Conservation (phyloP, 1,284 basidiomycete species). For the Cutaneotrichosporon sp. region DNA sequence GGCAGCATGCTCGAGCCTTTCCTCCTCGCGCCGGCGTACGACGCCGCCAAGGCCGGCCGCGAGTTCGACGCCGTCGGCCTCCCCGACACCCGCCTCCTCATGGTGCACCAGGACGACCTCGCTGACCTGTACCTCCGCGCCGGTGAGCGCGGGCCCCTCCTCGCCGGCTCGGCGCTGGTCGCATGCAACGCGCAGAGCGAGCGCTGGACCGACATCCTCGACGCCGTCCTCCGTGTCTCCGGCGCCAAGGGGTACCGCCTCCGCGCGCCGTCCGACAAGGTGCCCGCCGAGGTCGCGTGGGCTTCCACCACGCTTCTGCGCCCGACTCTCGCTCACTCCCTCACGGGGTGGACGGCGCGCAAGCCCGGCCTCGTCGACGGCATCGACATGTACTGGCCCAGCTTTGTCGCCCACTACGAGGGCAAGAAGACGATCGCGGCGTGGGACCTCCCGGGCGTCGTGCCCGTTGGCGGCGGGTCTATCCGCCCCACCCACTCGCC, state of each 20-base stretch:
- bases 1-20: slow-evolving; percentile 52
- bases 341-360: slow-evolving; percentile 59
- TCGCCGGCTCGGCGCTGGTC: slow-evolving; percentile 58
- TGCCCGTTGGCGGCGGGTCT: slow-evolving; percentile 5
- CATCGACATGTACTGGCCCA: slow-evolving; percentile 55
- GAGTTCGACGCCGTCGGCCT: slow-evolving; percentile 53
- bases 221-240: slow-evolving; percentile 55
- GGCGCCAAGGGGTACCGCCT: slow-evolving; percentile 44
- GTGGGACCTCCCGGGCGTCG: slow-evolving; percentile 25
- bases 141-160: slow-evolving; percentile 54
- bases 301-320: slow-evolving; percentile 33
- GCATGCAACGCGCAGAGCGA: slow-evolving; percentile 58
- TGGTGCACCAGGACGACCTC: slow-evolving; percentile 60
- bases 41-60: slow-evolving; percentile 50
- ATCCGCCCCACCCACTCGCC: not conserved
- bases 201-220: slow-evolving; percentile 57
- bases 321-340: slow-evolving; percentile 57
- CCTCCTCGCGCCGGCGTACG: slow-evolving; percentile 49
- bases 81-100: slow-evolving; percentile 55
- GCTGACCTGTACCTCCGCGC: slow-evolving; percentile 58
- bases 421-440: slow-evolving; percentile 27
- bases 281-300: slow-evolving; percentile 48
- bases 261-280: slow-evolving; percentile 23
- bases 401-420: slow-evolving; percentile 25
- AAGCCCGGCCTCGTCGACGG: slow-evolving; percentile 58